phyloP scores from a whole-genome alignment of 208 protist genomes.

The Acanthamoeba culbertsoni region DNA sequence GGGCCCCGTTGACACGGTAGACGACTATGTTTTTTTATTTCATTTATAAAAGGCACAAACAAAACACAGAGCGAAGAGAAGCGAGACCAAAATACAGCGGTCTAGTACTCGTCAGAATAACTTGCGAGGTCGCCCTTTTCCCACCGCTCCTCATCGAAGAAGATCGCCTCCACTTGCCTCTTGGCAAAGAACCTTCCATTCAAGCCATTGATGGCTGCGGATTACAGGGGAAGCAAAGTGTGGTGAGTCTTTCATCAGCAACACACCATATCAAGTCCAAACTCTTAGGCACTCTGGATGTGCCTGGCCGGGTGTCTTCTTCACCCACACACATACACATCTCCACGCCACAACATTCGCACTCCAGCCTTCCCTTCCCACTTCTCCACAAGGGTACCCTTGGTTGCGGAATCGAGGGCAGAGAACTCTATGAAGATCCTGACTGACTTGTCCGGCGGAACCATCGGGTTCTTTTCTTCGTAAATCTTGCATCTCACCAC shows the following conservation, averaged over 20 bases:
- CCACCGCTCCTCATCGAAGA: slow-evolving; percentile 63
- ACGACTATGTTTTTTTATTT: neutral
- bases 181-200: slow-evolving; percentile 66
- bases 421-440: slow-evolving; percentile 63
- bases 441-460: slow-evolving; percentile 57
- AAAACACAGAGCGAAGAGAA: neutral
- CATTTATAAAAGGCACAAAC: neutral
- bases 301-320: neutral
- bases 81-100: neutral
- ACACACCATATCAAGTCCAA: neutral
- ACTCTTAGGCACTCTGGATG: neutral
- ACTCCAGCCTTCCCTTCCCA: neutral
- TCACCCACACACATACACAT: neutral
- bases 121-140: slow-evolving; percentile 49
- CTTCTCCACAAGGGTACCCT: slow-evolving; percentile 35
- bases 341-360: neutral
- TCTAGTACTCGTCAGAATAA: slow-evolving; percentile 5
- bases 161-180: slow-evolving; percentile 55
- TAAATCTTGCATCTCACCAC: slow-evolving; percentile 2
- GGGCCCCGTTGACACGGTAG: neutral
- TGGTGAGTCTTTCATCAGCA: too few species aligned
- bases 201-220: slow-evolving; percentile 49
- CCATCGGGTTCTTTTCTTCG: neutral
- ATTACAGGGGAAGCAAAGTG: neutral
- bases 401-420: neutral